A percentile compares a stretch with the other conserved stretches of the same genome.
phyloP scores from a whole-genome alignment of 306 rosid genomes.

The Macrotyloma uniflorum region DNA sequence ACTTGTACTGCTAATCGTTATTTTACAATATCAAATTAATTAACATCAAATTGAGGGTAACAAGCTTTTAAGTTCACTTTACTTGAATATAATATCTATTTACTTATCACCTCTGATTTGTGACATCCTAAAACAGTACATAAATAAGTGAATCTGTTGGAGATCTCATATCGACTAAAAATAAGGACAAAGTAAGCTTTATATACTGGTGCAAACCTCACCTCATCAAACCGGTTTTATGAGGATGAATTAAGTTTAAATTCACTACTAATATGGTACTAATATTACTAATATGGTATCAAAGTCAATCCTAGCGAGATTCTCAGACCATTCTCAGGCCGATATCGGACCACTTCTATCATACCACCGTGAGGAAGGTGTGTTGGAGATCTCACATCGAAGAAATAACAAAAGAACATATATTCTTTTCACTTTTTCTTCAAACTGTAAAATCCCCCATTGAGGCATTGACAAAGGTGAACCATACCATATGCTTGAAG shows the following conservation, averaged over 20 bases:
- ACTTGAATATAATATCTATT: not conserved
- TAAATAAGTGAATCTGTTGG: not conserved
- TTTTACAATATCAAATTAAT: not conserved
- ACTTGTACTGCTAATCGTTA: not conserved
- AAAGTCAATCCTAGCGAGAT: too few relatives aligned
- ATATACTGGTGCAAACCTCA: too few relatives aligned
- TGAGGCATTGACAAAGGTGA: not conserved
- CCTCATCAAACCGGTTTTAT: too few relatives aligned
- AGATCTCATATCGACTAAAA: too few relatives aligned
- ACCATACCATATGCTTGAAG: not conserved
- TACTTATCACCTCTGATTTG: not conserved
- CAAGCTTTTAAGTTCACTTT: constrained; percentile 5
- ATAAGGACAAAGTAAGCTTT: too few relatives aligned
- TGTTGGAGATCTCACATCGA: too few relatives aligned
- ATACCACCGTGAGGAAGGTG: too few relatives aligned
- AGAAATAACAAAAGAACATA: not conserved
- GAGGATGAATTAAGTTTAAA: too few relatives aligned
- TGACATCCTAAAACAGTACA: constrained; percentile 10
- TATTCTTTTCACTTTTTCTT: not conserved
- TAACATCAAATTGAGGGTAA: not conserved
- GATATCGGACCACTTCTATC: too few relatives aligned
- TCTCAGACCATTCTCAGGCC: too few relatives aligned
- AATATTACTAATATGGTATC: too few relatives aligned
- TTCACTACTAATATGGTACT: too few relatives aligned
- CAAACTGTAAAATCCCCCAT: not conserved